Evolutionary conservation across 129 eudicot genomes (phyloP), one percentile per base, ranked within the genome.

Genomic region (Centaurea solstitialis): DNA sequence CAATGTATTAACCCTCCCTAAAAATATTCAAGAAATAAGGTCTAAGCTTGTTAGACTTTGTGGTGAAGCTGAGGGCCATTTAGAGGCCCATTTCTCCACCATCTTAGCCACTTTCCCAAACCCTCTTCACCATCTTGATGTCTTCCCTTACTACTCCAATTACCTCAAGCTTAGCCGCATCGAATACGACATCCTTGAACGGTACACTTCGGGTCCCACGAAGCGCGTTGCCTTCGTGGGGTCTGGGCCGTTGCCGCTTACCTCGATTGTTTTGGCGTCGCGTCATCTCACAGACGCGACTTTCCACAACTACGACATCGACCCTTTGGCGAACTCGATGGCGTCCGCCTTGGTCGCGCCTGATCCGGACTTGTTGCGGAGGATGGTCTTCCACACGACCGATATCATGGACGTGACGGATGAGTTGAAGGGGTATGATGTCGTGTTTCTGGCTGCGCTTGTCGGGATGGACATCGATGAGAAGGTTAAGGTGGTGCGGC

Each of bases 241-340:
- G 53, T 95, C 99, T 0, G 99, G 99, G 43, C 97, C 99, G 0
- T 90, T 95, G 71, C 99, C 99, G 0, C 94, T 95, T 15, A 95
- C 98, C 2, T 90, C 99, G 1, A 87, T 92, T 5, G 97, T 93
- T 2, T 26, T 95, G 26, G 99, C 99, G 23, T 43, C 86, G 0
- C 26, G 80, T 64, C 97, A 95, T 84, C 90, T 95, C 21, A 81
- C 77, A 10, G 74, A 74, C 23, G 59, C 97, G 5, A 43, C 78
- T 53, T 92, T 95, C 74, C 90, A 92, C 83, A 95, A 95, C 89
- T 95, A 87, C 65, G 99, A 95, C 83, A 84, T 92, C n/a, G 92
- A 95, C 74, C 82, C 77, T 22, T 57, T 76, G 17, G 99, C 99
- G 18, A 95, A 92, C 65, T 26, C 81, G 17, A 72, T 95, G 94